Conservation (phyloP, 352 stramenopile species). For the Blastocystis sp. region DNA sequence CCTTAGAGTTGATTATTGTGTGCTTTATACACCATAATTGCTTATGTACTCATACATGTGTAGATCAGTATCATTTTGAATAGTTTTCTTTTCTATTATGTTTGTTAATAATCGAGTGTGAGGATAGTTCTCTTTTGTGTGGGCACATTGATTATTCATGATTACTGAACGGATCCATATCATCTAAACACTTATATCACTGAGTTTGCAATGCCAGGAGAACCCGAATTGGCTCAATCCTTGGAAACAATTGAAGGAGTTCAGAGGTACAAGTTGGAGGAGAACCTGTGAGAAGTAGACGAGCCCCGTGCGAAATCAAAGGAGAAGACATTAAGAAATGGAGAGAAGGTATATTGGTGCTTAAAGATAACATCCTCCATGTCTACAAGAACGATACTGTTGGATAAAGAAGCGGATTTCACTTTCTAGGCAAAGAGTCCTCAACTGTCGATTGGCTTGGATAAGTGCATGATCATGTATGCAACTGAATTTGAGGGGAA, state of each 20-base stretch:
- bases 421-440: constrained; percentile 29
- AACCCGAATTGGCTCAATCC: constrained; percentile 34
- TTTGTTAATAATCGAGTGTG: background rate
- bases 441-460: constrained; percentile 6
- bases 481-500: constrained; percentile 36
- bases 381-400: constrained; percentile 55
- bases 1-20: constrained; percentile 59
- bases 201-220: constrained; percentile 33
- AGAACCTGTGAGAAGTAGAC: background rate
- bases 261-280: background rate
- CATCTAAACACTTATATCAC: background rate
- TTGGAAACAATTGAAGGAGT: constrained; percentile 32
- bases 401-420: background rate
- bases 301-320: constrained; percentile 30
- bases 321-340: constrained; percentile 57
- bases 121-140: background rate
- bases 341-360: constrained; percentile 28
- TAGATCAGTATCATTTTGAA: background rate
- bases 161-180: background rate
- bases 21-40: constrained; percentile 51
- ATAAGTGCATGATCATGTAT: constrained; percentile 58
- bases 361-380: constrained; percentile 48
- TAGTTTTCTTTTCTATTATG: constrained; percentile 21
- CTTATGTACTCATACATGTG: constrained; percentile 54
- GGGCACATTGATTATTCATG: background rate